phyloP scores from a whole-genome alignment of 495 filamentous ascomycete species.

The Aspergillus coremiiformis region DNA sequence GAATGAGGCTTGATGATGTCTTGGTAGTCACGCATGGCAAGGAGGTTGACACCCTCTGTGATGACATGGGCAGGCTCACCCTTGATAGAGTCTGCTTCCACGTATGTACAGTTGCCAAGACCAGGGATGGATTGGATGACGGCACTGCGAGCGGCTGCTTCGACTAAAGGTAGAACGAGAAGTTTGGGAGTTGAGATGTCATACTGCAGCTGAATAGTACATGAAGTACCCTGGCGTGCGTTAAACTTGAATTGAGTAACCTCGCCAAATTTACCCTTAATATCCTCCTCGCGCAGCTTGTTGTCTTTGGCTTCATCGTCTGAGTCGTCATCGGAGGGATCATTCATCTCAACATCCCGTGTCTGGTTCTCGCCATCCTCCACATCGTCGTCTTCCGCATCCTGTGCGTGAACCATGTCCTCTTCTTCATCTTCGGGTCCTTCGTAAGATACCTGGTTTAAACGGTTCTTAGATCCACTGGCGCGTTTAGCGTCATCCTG shows the following conservation, averaged over 20 bases:
- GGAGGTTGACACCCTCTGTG: constrained; percentile 81
- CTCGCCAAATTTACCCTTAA: constrained; percentile 56
- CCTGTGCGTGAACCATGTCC: constrained; percentile 49
- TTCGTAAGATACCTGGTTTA: constrained; percentile 79
- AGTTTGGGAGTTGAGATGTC: constrained; percentile 76
- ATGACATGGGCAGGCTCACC: constrained; percentile 53
- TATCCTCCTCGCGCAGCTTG: constrained; percentile 54
- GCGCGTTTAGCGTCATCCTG: constrained; percentile 81
- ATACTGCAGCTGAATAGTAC: constrained; percentile 79
- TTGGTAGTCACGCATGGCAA: constrained; percentile 80
- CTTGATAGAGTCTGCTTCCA: constrained; percentile 53
- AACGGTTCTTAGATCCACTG: constrained; percentile 63
- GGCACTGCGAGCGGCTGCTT: constrained; percentile 63
- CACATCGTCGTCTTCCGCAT: constrained; percentile 37
- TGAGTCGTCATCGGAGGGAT: constrained; percentile 27
- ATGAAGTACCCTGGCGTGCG: constrained; percentile 61
- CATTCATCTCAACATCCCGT: constrained; percentile 27
- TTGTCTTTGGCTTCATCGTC: constrained; percentile 35
- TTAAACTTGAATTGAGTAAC: constrained; percentile 77
- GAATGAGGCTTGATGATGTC: constrained; percentile 80
- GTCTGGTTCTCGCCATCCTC: constrained; percentile 22
- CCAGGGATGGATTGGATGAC: constrained; percentile 81
- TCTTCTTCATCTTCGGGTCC: constrained; percentile 89
- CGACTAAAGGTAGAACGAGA: constrained; percentile 83
- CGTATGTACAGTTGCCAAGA: constrained; percentile 63